Conservation (phyloP, 2,329 filamentous ascomycete genomes). For the Neurospora crassa region DNA sequence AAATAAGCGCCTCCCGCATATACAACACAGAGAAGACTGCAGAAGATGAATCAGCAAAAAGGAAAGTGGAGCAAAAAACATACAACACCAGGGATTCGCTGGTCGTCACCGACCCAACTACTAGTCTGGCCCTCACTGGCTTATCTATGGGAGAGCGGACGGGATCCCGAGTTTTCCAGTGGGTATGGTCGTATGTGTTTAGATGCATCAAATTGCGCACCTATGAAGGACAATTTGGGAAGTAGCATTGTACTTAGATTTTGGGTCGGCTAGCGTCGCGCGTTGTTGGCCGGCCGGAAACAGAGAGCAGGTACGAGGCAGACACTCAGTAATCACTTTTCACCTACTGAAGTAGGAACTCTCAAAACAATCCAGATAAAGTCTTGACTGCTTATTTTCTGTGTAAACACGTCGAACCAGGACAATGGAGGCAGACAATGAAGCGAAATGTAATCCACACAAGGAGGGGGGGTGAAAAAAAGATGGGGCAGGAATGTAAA, state of each 20-base stretch:
- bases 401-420: too few species aligned
- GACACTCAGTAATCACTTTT: neutral
- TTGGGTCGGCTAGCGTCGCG: neutral
- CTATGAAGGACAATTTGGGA: neutral
- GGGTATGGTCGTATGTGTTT: neutral
- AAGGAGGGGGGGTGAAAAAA: too few species aligned
- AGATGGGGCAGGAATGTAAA: too few species aligned
- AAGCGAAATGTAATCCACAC: too few species aligned
- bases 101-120: neutral
- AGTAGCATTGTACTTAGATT: too few species aligned
- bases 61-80: neutral
- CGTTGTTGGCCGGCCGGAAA: neutral
- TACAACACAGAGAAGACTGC: neutral
- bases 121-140: too few species aligned
- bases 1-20: neutral
- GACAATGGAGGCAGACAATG: too few species aligned
- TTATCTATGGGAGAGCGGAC: too few species aligned
- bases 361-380: too few species aligned
- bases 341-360: neutral
- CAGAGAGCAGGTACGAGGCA: neutral
- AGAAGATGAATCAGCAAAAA: neutral
- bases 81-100: too few species aligned
- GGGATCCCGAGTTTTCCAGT: neutral
- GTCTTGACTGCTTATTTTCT: accelerated
- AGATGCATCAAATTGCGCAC: neutral